A percentile compares a stretch with the other conserved stretches of the same genome.
Evolutionary conservation across 2,329 filamentous ascomycete species (phyloP).

Genomic region (Colletotrichum magnum): DNA sequence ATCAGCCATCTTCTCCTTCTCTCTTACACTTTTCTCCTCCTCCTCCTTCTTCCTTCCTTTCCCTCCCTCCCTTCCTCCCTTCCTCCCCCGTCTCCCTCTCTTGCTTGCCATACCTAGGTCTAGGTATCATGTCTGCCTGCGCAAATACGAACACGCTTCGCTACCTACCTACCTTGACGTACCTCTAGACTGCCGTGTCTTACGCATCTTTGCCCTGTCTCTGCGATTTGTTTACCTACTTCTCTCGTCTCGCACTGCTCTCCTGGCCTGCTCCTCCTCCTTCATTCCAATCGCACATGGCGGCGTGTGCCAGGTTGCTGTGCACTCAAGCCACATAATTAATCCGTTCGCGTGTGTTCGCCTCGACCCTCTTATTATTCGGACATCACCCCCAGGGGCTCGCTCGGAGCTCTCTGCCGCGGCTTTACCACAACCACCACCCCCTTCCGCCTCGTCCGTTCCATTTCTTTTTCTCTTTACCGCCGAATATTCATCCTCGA

Average conservation of each 20-base stretch:
- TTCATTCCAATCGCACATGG: constrained; percentile 34
- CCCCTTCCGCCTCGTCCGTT: constrained; percentile 7
- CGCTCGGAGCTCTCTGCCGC: neutral
- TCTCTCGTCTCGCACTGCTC: constrained; percentile 10
- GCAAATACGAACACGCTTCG: too few species aligned
- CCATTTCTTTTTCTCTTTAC: constrained; percentile 4
- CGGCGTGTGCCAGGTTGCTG: constrained; percentile 30
- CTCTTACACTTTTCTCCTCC: too few species aligned
- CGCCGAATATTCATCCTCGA: neutral
- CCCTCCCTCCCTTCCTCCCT: neutral
- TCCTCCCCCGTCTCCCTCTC: neutral
- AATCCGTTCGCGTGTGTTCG: constrained; percentile 32
- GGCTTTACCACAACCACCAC: constrained; percentile 11
- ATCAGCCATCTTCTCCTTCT: too few species aligned
- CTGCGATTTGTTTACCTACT: constrained; percentile 1
- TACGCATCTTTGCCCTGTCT: constrained; percentile 3
- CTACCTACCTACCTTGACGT: too few species aligned
- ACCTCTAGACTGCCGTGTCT: constrained; percentile 2
- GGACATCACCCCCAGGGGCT: constrained; percentile 26
- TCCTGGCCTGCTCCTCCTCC: constrained; percentile 32
- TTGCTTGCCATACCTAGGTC: too few species aligned
- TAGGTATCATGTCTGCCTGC: too few species aligned
- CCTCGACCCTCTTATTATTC: constrained; percentile 37
- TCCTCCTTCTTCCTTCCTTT: too few species aligned
- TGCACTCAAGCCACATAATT: constrained; percentile 40